Evolutionary conservation across 257 asterid genomes (phyloP), one percentile per base, ranked within the genome.

Genomic region (Fraxinus pennsylvanica): DNA sequence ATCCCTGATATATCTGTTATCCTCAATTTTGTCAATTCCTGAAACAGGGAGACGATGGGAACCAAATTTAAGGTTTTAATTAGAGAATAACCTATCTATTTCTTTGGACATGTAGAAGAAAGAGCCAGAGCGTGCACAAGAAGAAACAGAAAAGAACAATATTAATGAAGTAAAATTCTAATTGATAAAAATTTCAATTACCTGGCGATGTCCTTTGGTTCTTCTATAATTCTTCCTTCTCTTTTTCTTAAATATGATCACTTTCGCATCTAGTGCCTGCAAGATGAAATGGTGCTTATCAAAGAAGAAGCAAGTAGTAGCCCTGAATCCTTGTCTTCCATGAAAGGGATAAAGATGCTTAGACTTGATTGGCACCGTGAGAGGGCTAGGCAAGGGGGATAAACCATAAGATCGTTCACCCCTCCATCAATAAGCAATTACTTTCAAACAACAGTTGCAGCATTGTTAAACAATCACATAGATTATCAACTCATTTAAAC

Each of bases 141-240:
- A 54, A 22, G 61, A 47, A 43, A 36, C 54, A 13, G 30, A 35
- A 41, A 57, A 72, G 4, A 57, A 29, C 29, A 19, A 68, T 32
- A 65, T 17, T 12, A 4, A 50, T 27, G 32, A 15, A 69, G 29
- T 12, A 61, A 75, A 75, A 82, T 67, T 17, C 36, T n/a, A 66
- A 73, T 68, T 50, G 50, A 15, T 7, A 21, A 4, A 76, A 5
- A 79, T 47, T 75, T 63, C 72, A 79, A 68, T 72, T 84, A 93
- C 99, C 98, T 93, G 99, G 19, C 99, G 87, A 86, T 95, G 99
- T 75, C 99, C 99, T 30, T 83, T 89, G 9, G 86, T 91, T 86
- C 97, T 89, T 82, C 99, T 87, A 80, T 95, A 95, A 87, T 95
- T 95, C 92, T 95, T 95, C 72, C 99, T 87, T 86, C 98, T 93